Base-by-base conservation (phyloP, 2,329 filamentous ascomycete species). In the Pyrenochaeta sp. region DNA sequence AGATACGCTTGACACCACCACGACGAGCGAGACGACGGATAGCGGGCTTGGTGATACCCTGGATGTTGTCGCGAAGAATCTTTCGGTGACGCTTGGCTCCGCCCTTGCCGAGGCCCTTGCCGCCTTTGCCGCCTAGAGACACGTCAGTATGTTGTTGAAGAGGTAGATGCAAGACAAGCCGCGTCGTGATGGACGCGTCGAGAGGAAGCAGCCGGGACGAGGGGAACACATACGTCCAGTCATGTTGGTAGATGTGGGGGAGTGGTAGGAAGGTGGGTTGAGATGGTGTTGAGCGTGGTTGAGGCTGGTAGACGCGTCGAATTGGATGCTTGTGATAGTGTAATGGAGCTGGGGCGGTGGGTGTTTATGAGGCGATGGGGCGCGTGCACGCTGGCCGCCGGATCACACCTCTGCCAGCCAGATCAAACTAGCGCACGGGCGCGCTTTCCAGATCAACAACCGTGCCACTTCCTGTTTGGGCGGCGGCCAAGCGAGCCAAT, bases 41-140 rank as follows among this genome's bases (percentile, higher is more conserved):
- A 59, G 82, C 82, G 65, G 82, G 81, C 80, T 84, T 84, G 70
- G 82, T 83, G 75, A 84, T 83, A 74, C 82, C 82, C 73, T 83
- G 82, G 73, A 83, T 84, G 80, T 84, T 83, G 80, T 84, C 82
- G 65, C 82, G 82, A 64, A 84, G 77, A 73, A 84, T 84, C 81
- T 84, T 84, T 66, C 82, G 80, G 69, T 84, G 82, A 75, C 82
- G 82, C 79, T 84, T 84, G 74, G 82, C 82, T 65, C 82, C 82
- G 62, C 82, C 82, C 77, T 84, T 84, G 68, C 82, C 82, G 75
- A 84, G 82, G 64, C 82, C 82, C 76, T 84, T 84, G 66, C 82
- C 82, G 72, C 82, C 82, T 79, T 84, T 84, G 69, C 82, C 82
- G 74, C 82, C 81, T 83, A 62, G 54, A 62, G 45, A 73, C 55